A percentile compares a stretch with the other conserved stretches of the same genome.
Evolutionary conservation across 257 asterid species (phyloP).

Genomic region (Striga asiatica): DNA sequence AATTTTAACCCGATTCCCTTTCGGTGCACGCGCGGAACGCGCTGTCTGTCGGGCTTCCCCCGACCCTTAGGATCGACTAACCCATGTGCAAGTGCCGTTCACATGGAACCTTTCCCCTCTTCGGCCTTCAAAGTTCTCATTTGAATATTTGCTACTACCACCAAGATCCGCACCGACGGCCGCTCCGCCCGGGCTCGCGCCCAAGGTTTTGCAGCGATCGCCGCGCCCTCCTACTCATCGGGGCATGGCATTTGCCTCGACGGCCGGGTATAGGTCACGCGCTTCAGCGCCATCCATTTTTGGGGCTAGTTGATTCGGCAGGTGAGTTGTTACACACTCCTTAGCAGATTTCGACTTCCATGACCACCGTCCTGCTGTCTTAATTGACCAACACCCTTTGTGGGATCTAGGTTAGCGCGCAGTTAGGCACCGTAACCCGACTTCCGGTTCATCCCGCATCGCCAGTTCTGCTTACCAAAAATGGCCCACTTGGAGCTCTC

Average conservation of each 20-base stretch:
- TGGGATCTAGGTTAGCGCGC: too few relatives aligned
- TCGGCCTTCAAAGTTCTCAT: background rate
- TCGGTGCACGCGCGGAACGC: background rate
- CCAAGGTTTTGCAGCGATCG: background rate
- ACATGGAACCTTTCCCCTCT: background rate
- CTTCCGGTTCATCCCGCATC: too few relatives aligned
- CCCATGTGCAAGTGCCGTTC: background rate
- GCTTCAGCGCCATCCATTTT: background rate
- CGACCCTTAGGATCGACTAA: background rate
- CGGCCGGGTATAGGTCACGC: background rate
- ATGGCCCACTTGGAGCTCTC: too few relatives aligned
- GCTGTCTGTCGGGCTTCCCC: conserved; percentile 2
- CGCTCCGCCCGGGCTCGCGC: background rate
- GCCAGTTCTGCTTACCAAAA: too few relatives aligned
- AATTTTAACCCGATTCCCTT: background rate
- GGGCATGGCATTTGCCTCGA: background rate
- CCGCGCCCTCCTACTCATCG: background rate
- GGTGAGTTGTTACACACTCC: too few relatives aligned
- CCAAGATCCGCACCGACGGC: background rate
- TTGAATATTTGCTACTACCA: background rate
- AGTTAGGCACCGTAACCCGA: too few relatives aligned
- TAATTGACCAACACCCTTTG: too few relatives aligned
- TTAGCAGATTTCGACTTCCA: too few relatives aligned
- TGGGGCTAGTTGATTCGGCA: too few relatives aligned
- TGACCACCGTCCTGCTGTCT: too few relatives aligned